Conservation (phyloP, 352 stramenopile species). For the Globisporangium paroecandrum region DNA sequence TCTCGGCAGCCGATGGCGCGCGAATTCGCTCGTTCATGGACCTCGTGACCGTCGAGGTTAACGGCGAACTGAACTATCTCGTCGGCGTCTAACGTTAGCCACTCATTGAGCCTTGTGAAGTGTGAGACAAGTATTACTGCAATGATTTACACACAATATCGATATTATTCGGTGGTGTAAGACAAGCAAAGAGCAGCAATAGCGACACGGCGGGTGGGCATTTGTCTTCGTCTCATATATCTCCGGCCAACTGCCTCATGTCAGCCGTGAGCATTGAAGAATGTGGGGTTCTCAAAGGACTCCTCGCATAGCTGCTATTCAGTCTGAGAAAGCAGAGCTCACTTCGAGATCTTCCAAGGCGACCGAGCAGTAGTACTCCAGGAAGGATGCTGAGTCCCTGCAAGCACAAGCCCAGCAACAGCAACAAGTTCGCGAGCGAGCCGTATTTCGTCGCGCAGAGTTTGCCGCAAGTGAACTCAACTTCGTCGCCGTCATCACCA, state of each 20-base stretch:
- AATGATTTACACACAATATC: no score
- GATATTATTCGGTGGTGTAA: no score
- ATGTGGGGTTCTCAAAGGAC: no score
- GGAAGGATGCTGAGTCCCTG: not conserved
- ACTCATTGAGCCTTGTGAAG: no score
- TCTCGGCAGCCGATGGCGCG: conserved; percentile 10
- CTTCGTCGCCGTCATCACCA: not conserved
- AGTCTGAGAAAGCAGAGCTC: not conserved
- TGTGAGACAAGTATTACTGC: no score
- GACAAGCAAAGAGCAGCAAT: no score
- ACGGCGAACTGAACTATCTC: conserved; percentile 14
- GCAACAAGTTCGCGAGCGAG: not conserved
- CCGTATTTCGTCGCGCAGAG: not conserved
- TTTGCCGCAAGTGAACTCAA: not conserved
- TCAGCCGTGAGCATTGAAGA: not conserved
- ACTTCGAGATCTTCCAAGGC: not conserved
- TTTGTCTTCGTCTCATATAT: not conserved
- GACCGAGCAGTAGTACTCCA: not conserved
- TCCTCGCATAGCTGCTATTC: not conserved
- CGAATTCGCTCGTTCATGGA: conserved; percentile 16
- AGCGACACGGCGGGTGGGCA: no score
- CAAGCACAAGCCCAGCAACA: not conserved
- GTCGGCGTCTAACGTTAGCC: conserved; percentile 8
- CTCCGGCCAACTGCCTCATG: not conserved
- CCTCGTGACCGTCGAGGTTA: conserved; percentile 13